phyloP scores from a whole-genome alignment of 2,329 filamentous ascomycete species.

The Zasmidium cellare region DNA sequence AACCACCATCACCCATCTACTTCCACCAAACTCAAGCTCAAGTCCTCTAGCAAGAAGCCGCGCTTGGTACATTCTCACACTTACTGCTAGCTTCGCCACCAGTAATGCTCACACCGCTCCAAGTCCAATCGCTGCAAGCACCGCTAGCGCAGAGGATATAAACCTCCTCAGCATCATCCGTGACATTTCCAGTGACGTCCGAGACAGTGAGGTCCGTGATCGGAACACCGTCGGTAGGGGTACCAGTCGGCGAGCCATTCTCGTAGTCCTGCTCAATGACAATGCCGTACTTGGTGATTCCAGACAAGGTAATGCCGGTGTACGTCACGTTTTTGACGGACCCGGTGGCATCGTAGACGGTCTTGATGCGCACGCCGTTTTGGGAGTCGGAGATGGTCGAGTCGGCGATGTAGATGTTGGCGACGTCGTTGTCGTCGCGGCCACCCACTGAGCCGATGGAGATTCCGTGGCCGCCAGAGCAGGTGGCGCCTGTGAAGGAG shows the following conservation, averaged over 20 bases:
- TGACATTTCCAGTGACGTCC: slow-evolving; percentile 47
- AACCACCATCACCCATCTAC: neutral
- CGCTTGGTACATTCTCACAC: slow-evolving; percentile 41
- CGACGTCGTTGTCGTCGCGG: slow-evolving; percentile 54
- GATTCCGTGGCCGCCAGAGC: slow-evolving; percentile 27
- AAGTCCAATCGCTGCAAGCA: slow-evolving; percentile 55
- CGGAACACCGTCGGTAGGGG: slow-evolving; percentile 54
- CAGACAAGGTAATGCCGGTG: slow-evolving; percentile 51
- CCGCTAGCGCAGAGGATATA: slow-evolving; percentile 58
- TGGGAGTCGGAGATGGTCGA: slow-evolving; percentile 52
- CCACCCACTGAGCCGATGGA: slow-evolving; percentile 50
- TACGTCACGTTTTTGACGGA: slow-evolving; percentile 56
- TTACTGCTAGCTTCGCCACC: slow-evolving; percentile 50
- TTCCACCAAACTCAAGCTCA: neutral
- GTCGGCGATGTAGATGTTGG: slow-evolving; percentile 53
- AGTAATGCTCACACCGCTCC: slow-evolving; percentile 51
- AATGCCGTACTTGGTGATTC: slow-evolving; percentile 56
- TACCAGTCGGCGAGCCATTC: slow-evolving; percentile 46
- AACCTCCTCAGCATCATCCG: slow-evolving; percentile 39
- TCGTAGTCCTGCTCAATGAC: slow-evolving; percentile 61
- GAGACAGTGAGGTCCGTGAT: slow-evolving; percentile 52
- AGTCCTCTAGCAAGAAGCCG: slow-evolving; percentile 25
- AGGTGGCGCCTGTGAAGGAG: slow-evolving; percentile 26
- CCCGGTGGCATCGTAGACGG: slow-evolving; percentile 52
- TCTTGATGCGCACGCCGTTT: slow-evolving; percentile 61